phyloP scores from a whole-genome alignment of 108 stramenopile genomes.

The Epipyxis sp. region DNA sequence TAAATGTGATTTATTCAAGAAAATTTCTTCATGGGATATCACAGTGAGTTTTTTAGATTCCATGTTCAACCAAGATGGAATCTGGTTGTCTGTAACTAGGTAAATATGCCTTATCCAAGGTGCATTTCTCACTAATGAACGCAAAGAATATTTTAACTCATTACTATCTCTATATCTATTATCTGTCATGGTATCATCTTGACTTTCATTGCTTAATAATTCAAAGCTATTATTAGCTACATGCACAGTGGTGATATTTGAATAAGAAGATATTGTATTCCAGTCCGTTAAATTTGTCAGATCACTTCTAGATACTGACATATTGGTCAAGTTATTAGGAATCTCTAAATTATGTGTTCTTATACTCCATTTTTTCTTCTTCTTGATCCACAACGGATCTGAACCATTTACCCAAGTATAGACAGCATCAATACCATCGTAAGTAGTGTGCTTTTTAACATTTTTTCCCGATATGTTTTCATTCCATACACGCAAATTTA shows the following conservation, averaged over 20 bases:
- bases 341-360: neutral
- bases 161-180: conserved; percentile 52
- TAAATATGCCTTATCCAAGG: conserved; percentile 58
- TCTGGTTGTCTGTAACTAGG: conserved; percentile 58
- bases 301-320: neutral
- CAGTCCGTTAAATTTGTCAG: neutral
- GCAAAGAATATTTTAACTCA: conserved; percentile 58
- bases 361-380: conserved; percentile 30
- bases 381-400: conserved; percentile 54
- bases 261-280: neutral
- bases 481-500: neutral
- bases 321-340: neutral
- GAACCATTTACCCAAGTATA: conserved; percentile 67
- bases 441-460: neutral
- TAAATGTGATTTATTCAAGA: conserved; percentile 34
- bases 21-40: conserved; percentile 50
- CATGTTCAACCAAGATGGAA: conserved; percentile 51
- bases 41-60: conserved; percentile 33
- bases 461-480: conserved; percentile 30
- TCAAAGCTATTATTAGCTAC: neutral
- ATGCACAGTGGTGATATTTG: conserved; percentile 4
- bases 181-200: conserved; percentile 24
- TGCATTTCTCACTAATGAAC: conserved; percentile 57
- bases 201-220: neutral
- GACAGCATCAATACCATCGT: conserved; percentile 56